Evolutionary conservation across 352 stramenopile species (phyloP), one percentile per base, ranked within the genome.

Genomic region (Phytophthora podocarpi): DNA sequence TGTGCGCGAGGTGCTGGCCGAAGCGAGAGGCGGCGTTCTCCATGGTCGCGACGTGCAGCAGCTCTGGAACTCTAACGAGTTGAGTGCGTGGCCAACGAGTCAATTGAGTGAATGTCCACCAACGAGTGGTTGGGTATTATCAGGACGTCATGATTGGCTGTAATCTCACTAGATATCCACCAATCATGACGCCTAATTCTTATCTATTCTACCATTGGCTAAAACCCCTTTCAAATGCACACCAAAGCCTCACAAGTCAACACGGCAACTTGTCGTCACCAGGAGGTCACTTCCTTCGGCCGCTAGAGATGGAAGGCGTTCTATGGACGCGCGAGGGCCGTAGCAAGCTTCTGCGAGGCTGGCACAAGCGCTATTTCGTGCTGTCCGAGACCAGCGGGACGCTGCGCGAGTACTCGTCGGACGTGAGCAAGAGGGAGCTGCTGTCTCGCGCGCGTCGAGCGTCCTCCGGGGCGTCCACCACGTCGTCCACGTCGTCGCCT

Each of bases 1-100:
- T 95, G 66, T 95, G 86, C 39, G 84, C 86, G 20, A 95, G 82
- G 43, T 86, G 85, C 72, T 95, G 86, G 16, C 86, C 86, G 66
- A 95, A 95, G 53, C 84, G 85, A 42, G 80, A 89, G 52, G 84
- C 86, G 12, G 80, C 83, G 68, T 90, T 90, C 65, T 90, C 81
- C 72, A 91, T 89, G 31, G 37, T 41, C n/a, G 27, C 40, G 26
- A 39, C n/a, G 27, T 37, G 20, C 20, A 30, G 41, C 30, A 24
- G 7, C 31, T 26, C 20, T 27, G 21, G 15, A 39, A 39, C 41
- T 39, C 31, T 2, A 47, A 15, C 7, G 10, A 23, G 12, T 55
- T 32, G 31, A 18, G 12, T 15, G 23, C 10, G 40, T 21, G 30
- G 16, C 28, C 24, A 24, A 35, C 40, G 8, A 58, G 35, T 30